A percentile compares a stretch with the other conserved stretches of the same genome.
phyloP scores from a whole-genome alignment of 1,284 basidiomycete genomes.

The Blastosporella zonata region DNA sequence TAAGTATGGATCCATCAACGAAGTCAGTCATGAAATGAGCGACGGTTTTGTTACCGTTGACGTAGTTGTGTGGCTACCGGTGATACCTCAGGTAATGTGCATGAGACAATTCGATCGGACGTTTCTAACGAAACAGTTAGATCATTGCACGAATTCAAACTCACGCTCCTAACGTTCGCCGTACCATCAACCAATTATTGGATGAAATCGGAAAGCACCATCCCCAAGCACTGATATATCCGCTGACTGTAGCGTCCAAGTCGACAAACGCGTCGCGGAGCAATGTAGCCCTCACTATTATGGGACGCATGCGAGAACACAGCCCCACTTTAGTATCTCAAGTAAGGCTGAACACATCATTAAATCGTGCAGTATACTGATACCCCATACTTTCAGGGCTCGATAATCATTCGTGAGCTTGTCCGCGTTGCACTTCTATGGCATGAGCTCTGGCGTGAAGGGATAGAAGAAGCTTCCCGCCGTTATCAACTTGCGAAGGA shows the following conservation, averaged over 20 bases:
- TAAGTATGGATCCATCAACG: slow-evolving; percentile 91
- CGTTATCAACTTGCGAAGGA: slow-evolving; percentile 98
- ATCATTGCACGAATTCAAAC: slow-evolving; percentile 99
- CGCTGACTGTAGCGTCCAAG: slow-evolving; percentile 95
- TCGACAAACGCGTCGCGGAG: slow-evolving; percentile 85
- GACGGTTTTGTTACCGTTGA: slow-evolving; percentile 88
- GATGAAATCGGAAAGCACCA: slow-evolving; percentile 94
- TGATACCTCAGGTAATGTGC: slow-evolving; percentile 86
- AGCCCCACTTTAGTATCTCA: slow-evolving; percentile 88
- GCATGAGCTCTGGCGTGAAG: slow-evolving; percentile 99
- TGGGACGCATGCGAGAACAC: slow-evolving; percentile 93
- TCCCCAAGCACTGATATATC: slow-evolving; percentile 96
- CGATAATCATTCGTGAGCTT: slow-evolving; percentile 91
- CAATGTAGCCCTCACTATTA: slow-evolving; percentile 84
- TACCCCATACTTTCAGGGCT: slow-evolving; percentile 50
- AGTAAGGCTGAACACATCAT: slow-evolving; percentile 39
- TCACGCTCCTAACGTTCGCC: slow-evolving; percentile 81
- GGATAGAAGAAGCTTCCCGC: slow-evolving; percentile 95
- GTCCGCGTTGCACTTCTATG: slow-evolving; percentile 97
- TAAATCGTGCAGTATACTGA: slow-evolving; percentile 3
- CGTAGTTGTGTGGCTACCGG: slow-evolving; percentile 98
- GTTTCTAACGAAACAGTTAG: slow-evolving; percentile 37
- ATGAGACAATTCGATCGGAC: not conserved
- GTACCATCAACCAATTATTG: slow-evolving; percentile 89
- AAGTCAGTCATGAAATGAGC: slow-evolving; percentile 88